Evolutionary conservation across 768 basidiomycete genomes (phyloP).

Genomic region (Mycena sanguinolenta): DNA sequence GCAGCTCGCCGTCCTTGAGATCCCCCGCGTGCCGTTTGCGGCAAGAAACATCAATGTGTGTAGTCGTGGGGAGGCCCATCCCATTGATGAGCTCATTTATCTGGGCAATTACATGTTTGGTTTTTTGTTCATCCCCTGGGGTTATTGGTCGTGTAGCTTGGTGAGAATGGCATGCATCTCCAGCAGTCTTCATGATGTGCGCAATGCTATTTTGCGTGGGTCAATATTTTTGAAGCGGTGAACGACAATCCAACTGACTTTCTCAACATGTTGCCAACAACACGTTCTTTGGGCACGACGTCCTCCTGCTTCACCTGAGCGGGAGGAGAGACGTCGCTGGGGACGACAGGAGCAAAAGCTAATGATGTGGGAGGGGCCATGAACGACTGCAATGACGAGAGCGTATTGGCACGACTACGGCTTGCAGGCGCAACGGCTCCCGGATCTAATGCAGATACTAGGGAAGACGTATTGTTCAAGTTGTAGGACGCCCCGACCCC

Average conservation of each 20-base stretch:
- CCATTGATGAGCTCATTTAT: slow-evolving; percentile 34
- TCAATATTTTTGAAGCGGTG: slow-evolving; percentile 30
- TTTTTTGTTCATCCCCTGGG: slow-evolving; percentile 37
- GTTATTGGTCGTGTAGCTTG: slow-evolving; percentile 37
- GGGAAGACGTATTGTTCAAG: slow-evolving; percentile 56
- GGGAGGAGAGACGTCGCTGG: neutral
- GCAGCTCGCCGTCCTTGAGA: slow-evolving; percentile 32
- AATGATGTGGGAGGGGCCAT: slow-evolving; percentile 43
- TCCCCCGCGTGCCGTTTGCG: slow-evolving; percentile 38
- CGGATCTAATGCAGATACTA: slow-evolving; percentile 61
- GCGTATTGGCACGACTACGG: slow-evolving; percentile 57
- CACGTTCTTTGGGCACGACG: slow-evolving; percentile 42
- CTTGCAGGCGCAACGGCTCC: slow-evolving; percentile 43
- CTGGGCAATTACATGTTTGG: slow-evolving; percentile 33
- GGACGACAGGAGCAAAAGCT: slow-evolving; percentile 14
- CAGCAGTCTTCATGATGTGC: slow-evolving; percentile 70
- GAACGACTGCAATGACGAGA: slow-evolving; percentile 36
- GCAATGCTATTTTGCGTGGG: slow-evolving; percentile 62
- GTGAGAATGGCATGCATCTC: slow-evolving; percentile 55
- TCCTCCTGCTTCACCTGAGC: slow-evolving; percentile 41
- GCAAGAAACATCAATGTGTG: slow-evolving; percentile 23
- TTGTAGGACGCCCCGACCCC: slow-evolving; percentile 54
- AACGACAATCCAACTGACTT: slow-evolving; percentile 56
- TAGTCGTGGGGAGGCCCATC: slow-evolving; percentile 35
- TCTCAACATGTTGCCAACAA: slow-evolving; percentile 63